Conservation (phyloP, 2,329 filamentous ascomycete species). For the Pseudogymnoascus pannorum region DNA sequence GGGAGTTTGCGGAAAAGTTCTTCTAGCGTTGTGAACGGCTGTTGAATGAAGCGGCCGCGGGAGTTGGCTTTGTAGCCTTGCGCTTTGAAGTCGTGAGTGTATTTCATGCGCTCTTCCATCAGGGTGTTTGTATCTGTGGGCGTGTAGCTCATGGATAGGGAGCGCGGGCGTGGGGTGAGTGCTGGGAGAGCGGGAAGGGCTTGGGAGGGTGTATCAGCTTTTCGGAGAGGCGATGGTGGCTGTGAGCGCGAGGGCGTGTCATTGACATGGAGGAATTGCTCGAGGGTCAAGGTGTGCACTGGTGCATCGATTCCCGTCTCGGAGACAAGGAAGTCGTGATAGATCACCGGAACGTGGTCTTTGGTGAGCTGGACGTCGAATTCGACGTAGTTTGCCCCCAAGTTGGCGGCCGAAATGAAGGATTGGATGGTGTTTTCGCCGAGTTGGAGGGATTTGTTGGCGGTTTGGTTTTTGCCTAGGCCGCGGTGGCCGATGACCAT, state of each 20-base stretch:
- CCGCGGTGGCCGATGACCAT: slow-evolving; percentile 71
- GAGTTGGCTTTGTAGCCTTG: slow-evolving; percentile 96
- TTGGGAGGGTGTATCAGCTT: slow-evolving; percentile 19
- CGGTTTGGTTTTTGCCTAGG: slow-evolving; percentile 81
- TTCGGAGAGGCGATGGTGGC: slow-evolving; percentile 36
- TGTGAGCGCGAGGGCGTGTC: slow-evolving; percentile 35
- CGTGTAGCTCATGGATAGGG: slow-evolving; percentile 27
- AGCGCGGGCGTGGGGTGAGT: slow-evolving; percentile 25
- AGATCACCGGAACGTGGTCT: slow-evolving; percentile 95
- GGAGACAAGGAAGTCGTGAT: slow-evolving; percentile 96
- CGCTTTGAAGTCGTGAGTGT: slow-evolving; percentile 88
- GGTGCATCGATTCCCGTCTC: slow-evolving; percentile 96
- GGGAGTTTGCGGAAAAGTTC: slow-evolving; percentile 85
- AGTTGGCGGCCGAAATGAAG: slow-evolving; percentile 90
- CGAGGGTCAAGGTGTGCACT: slow-evolving; percentile 87
- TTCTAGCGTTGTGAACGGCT: slow-evolving; percentile 89
- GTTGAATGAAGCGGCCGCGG: slow-evolving; percentile 89
- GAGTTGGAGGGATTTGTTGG: slow-evolving; percentile 80
- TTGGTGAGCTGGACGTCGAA: slow-evolving; percentile 97
- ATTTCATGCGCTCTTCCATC: slow-evolving; percentile 81
- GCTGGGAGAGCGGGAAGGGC: slow-evolving; percentile 15
- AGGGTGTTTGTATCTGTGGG: slow-evolving; percentile 19
- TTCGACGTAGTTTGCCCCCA: slow-evolving; percentile 71
- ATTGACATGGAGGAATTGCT: slow-evolving; percentile 86
- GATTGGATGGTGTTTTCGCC: slow-evolving; percentile 95